Evolutionary conservation across 345 rosid species (phyloP).

Genomic region (Hirschfeldia incana): DNA sequence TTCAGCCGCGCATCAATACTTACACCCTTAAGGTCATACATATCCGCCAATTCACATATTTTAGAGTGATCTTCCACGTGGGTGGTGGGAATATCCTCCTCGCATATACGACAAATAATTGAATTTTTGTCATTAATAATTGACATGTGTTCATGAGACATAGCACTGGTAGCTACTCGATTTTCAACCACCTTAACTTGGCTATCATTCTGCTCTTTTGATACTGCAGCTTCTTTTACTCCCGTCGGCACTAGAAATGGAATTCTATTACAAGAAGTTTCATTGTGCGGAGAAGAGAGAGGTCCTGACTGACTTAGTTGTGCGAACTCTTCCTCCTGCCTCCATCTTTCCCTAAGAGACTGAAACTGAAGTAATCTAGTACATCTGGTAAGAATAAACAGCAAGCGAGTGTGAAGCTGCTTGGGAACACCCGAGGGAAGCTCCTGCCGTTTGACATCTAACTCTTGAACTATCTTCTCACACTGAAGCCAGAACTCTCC

Average conservation of each 20-base stretch:
- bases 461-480: not conserved
- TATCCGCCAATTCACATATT: constrained; percentile 86
- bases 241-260: constrained; percentile 61
- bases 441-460: not conserved
- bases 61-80: constrained; percentile 80
- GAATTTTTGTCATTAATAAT: constrained; percentile 57
- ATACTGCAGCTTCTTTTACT: constrained; percentile 48
- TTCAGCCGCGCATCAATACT: constrained; percentile 71
- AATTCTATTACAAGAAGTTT: constrained; percentile 72
- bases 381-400: constrained; percentile 89
- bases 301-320: constrained; percentile 68
- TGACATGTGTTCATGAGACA: constrained; percentile 22
- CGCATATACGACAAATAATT: constrained; percentile 70
- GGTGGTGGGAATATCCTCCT: constrained; percentile 45
- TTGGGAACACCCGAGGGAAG: constrained; percentile 48
- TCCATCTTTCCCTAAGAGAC: constrained; percentile 88
- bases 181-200: constrained; percentile 42
- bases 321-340: constrained; percentile 61
- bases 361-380: constrained; percentile 93
- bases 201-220: constrained; percentile 47
- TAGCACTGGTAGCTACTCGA: constrained; percentile 45
- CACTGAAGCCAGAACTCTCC: constrained; percentile 38
- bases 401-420: constrained; percentile 85
- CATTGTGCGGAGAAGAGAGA: constrained; percentile 35
- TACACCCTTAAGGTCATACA: constrained; percentile 66